phyloP scores from a whole-genome alignment of 768 basidiomycete genomes.

The Austroboletus eburneus region DNA sequence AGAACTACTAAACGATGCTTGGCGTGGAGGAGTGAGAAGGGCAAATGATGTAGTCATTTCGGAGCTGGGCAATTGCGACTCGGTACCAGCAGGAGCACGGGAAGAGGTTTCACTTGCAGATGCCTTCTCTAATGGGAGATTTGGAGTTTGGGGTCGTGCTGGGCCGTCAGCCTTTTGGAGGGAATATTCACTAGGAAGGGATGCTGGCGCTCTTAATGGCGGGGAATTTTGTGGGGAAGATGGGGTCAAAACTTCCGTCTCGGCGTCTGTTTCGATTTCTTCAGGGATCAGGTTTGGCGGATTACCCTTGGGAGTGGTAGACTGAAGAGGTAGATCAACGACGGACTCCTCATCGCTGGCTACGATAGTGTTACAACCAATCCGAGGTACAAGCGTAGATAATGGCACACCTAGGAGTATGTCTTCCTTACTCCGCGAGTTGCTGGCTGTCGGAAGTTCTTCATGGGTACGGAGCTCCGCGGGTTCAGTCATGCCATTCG shows the following conservation, averaged over 20 bases:
- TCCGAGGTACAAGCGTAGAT: neutral
- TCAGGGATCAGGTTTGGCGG: slow-evolving; percentile 11
- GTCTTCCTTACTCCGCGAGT: slow-evolving; percentile 16
- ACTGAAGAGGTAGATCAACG: slow-evolving; percentile 15
- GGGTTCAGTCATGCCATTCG: slow-evolving; percentile 26
- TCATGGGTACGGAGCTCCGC: slow-evolving; percentile 21
- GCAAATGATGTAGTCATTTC: slow-evolving; percentile 16
- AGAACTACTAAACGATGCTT: slow-evolving; percentile 36
- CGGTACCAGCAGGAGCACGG: slow-evolving; percentile 15
- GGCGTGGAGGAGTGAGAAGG: slow-evolving; percentile 48
- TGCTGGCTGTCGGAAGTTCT: slow-evolving; percentile 17
- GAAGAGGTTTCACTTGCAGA: slow-evolving; percentile 22
- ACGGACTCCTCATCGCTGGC: slow-evolving; percentile 39
- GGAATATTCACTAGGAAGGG: slow-evolving; percentile 10
- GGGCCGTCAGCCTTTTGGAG: slow-evolving; percentile 20
- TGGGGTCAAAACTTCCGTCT: slow-evolving; percentile 27
- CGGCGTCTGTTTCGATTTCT: slow-evolving; percentile 21
- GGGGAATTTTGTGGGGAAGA: slow-evolving; percentile 19
- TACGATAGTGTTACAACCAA: slow-evolving; percentile 13
- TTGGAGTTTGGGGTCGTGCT: slow-evolving; percentile 5
- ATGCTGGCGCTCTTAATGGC: slow-evolving; percentile 3
- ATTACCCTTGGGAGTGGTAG: slow-evolving; percentile 26
- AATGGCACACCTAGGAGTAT: slow-evolving; percentile 16
- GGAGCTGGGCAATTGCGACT: slow-evolving; percentile 1
- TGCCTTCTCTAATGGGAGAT: slow-evolving; percentile 2